Evolutionary conservation across 192 early-diverging fungal genomes (phyloP).

Genomic region (Coemansia sp.): DNA sequence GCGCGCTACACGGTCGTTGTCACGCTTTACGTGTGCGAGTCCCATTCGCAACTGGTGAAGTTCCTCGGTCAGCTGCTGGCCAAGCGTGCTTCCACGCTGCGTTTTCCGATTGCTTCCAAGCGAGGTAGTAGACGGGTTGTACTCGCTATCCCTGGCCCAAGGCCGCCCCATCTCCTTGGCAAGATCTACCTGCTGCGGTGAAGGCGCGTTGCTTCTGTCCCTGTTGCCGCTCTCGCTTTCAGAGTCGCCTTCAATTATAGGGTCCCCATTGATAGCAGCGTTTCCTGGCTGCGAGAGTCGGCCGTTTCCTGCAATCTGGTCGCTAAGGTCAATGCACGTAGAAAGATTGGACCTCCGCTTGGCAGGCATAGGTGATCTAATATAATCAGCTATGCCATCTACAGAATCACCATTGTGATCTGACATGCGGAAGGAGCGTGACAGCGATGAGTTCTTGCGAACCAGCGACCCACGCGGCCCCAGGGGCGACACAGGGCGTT

Average conservation of each 20-base stretch:
- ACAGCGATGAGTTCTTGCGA: slow-evolving; percentile 46
- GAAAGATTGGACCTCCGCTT: slow-evolving; percentile 26
- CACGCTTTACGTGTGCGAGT: slow-evolving; percentile 33
- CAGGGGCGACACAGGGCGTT: slow-evolving; percentile 32
- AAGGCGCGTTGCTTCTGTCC: slow-evolving; percentile 5
- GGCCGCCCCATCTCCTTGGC: slow-evolving; percentile 20
- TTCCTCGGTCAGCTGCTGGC: slow-evolving; percentile 55
- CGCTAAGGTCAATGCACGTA: slow-evolving; percentile 2
- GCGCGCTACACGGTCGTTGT: slow-evolving; percentile 25
- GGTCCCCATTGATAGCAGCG: background rate
- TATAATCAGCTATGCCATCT: slow-evolving; percentile 6
- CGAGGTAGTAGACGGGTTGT: slow-evolving; percentile 38
- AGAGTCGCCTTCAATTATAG: slow-evolving; percentile 5
- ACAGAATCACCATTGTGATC: slow-evolving; percentile 6
- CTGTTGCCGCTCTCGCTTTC: slow-evolving; percentile 9
- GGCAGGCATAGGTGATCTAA: background rate
- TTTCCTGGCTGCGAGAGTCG: background rate
- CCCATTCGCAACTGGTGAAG: slow-evolving; percentile 36
- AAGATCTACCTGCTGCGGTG: background rate
- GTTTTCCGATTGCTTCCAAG: slow-evolving; percentile 22
- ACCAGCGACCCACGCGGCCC: background rate
- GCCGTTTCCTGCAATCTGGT: background rate
- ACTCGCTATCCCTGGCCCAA: slow-evolving; percentile 31
- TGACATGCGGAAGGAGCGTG: slow-evolving; percentile 23
- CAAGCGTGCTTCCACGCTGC: slow-evolving; percentile 47